These are phyloP conservation scores for Coniella lustricola DNA, from an alignment of 2,329 filamentous ascomycete species.

Conservation along the genomic window DNA sequence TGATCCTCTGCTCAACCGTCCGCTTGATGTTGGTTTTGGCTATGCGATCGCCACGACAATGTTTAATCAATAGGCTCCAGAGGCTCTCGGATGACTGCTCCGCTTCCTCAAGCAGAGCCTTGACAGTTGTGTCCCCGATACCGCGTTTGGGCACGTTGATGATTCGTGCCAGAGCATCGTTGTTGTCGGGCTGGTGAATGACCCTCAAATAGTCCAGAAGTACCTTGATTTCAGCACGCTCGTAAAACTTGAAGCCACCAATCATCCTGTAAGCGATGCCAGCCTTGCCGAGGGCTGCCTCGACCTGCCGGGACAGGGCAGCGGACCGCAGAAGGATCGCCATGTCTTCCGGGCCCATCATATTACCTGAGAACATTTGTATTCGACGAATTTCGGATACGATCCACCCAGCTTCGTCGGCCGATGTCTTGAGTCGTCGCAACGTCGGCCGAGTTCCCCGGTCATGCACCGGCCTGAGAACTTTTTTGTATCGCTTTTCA, in stretches of 20 bases:
- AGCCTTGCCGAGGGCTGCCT: constrained; percentile 70
- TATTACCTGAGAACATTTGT: constrained; percentile 61
- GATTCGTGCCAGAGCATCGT: constrained; percentile 75
- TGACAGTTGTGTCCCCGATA: constrained; percentile 73
- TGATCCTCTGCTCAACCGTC: constrained; percentile 46
- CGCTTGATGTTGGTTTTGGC: constrained; percentile 44
- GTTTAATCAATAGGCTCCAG: constrained; percentile 62
- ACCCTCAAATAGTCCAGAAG: constrained; percentile 83
- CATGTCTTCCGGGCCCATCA: constrained; percentile 70
- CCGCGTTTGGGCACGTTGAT: constrained; percentile 79
- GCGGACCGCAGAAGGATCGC: constrained; percentile 84
- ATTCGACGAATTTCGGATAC: constrained; percentile 72
- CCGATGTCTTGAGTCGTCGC: constrained; percentile 62
- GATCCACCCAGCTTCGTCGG: constrained; percentile 79
- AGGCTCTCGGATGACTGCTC: constrained; percentile 61
- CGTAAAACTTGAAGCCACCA: constrained; percentile 83
- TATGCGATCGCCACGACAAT: constrained; percentile 42
- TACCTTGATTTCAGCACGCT: constrained; percentile 80
- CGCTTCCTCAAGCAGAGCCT: constrained; percentile 67
- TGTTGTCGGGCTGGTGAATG: constrained; percentile 77
- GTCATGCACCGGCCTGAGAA: constrained; percentile 70
- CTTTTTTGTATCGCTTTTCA: constrained; percentile 69
- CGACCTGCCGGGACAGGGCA: constrained; percentile 75
- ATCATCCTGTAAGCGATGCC: constrained; percentile 91
- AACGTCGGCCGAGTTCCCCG: constrained; percentile 76